phyloP scores from a whole-genome alignment of 345 rosid species.

The Populus euphratica region DNA sequence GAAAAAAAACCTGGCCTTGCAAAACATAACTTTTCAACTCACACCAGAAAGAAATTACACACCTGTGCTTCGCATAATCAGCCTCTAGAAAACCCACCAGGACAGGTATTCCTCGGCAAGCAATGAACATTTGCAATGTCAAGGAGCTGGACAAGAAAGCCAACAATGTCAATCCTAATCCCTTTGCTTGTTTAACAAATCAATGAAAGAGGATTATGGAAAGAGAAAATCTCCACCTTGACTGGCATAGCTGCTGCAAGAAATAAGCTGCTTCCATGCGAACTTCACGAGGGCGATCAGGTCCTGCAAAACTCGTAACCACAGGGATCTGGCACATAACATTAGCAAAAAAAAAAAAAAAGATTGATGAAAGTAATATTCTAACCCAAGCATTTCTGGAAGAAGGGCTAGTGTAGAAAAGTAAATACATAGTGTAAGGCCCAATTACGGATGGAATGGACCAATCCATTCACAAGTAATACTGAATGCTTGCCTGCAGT shows the following conservation, averaged over 20 bases:
- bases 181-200: neutral
- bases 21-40: neutral
- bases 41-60: conserved; percentile 15
- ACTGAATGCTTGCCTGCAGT: neutral
- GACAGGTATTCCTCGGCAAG: conserved; percentile 93
- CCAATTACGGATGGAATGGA: neutral
- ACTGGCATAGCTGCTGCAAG: conserved; percentile 91
- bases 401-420: neutral
- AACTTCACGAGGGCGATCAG: conserved; percentile 81
- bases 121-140: conserved; percentile 98
- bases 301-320: conserved; percentile 70
- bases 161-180: conserved; percentile 27
- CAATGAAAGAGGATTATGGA: conserved; percentile 7
- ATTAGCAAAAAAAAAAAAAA: neutral
- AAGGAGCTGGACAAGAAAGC: conserved; percentile 59
- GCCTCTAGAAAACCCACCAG: conserved; percentile 94
- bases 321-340: conserved; percentile 63
- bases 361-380: neutral
- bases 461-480: neutral
- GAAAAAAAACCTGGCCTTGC: neutral
- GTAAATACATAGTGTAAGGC: neutral
- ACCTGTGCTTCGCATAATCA: conserved; percentile 97
- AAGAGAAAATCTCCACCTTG: conserved; percentile 57
- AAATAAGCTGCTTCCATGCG: conserved; percentile 95
- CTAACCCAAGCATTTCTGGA: neutral